Evolutionary conservation across 257 asterid genomes (phyloP), one percentile per base, ranked within the genome.

Genomic region (Solanum neorickii): DNA sequence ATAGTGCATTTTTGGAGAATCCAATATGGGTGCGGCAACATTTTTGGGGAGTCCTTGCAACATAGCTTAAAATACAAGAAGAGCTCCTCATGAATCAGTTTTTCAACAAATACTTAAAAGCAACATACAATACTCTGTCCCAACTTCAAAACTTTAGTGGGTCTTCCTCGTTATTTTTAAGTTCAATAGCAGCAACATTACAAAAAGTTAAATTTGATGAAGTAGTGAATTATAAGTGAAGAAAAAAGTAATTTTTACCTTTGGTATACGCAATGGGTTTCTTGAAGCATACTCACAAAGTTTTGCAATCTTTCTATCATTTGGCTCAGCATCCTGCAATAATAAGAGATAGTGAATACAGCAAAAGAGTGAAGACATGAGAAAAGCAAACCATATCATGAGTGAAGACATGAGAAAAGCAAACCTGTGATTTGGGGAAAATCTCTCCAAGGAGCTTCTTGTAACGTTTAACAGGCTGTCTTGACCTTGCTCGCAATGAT

Each of bases 401-500:
- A 56, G 65, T 18, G 18, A 56, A 56, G 8, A 56, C 42, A 3
- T 41, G 52, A 87, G 77, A 70, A 44, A 65, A 37, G 39, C 68
- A 56, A 80, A 91, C 94, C 94, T 92, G 94, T 87, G 91, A 88
- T 70, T 92, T 89, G 15, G 93, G 94, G 70, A 92, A 92, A 31
- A 92, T 92, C 66, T 91, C 92, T 2, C 90, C 86, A 12, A 92
- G 92, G 76, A 92, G 90, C 91, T 92, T 92, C 91, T 92, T 92
- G 89, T 92, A 92, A 46, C 94, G 91, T 66, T 92, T 92, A 62
- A 92, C 94, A 5, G 94, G 94, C 87, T 92, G 94, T 62, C 94
- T 92, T 16, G 94, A 92, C 85, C 94, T 87, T 80, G 94, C 93
- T 47, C 94, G 88, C 91, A 92, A 9, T 74, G 94, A 89, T 13